Evolutionary conservation across 129 eudicot genomes (phyloP), one percentile per base, ranked within the genome.

Genomic region (Helianthus tuberosus): DNA sequence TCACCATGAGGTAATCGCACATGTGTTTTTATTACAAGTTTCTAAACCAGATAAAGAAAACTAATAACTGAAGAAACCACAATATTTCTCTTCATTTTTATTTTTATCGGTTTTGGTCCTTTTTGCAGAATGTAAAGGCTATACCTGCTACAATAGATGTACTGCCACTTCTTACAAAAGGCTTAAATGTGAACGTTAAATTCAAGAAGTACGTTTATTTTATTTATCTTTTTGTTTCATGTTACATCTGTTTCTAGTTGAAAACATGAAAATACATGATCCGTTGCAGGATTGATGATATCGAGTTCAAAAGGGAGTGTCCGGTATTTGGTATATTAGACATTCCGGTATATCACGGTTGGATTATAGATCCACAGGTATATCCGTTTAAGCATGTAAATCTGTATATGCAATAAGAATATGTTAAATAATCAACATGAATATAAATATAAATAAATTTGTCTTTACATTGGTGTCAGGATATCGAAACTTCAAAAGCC

Each of bases 331-430:
- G 91, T 84, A 69, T 91, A 32, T 59, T 94, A 87, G 91, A 87
- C 66, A 91, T 94, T 73, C 94, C 99, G 6, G 85, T 94, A 15
- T 91, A 84, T 77, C 97, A 94, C 83, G 99, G 99, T 50, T 94
- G 97, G 97, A 83, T 94, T 51, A 83, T 94, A 80, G 99, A 94
- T 84, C 90, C 99, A 6, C 90, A 90, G 93, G 99, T 94, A 86
- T 41, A 81, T 39, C 47, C 29, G 58, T 62, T 39, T 64, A n/a
- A 13, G 49, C 49, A 12, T 61, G 46, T 61, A 70, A 54, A 64
- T 10, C 52, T 14, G 52, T 47, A 41, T 41, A 78, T 72, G 72
- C 64, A 27, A 52, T 71, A 51, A n/a, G 65, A 70, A 46, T 39
- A 11, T 52, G 41, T 41, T 63, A 15, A 63, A 32, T 0, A 32